Conservation (phyloP, 352 stramenopile species). For the Thraustochytrium sp. region DNA sequence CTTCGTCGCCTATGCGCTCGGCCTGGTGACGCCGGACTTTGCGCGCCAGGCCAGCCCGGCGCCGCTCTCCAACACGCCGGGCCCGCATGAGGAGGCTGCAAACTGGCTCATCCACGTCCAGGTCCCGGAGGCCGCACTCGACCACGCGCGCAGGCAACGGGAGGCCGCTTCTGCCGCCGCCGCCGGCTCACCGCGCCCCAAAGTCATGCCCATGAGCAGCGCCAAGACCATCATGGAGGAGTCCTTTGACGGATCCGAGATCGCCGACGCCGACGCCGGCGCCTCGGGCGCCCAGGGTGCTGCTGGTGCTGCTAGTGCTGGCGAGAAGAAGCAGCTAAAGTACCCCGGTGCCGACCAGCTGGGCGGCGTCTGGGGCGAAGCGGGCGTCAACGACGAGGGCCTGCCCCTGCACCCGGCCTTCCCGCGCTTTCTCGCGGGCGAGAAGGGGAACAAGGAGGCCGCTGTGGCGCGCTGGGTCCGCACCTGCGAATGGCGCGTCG, state of each 20-base stretch:
- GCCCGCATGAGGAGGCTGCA: not conserved
- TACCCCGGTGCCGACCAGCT: not conserved
- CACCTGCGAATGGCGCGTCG: constrained; percentile 42
- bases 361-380: not conserved
- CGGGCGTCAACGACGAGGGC: constrained; percentile 19
- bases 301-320: not conserved
- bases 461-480: constrained; percentile 32
- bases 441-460: constrained; percentile 45
- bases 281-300: not conserved
- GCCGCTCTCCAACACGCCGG: not conserved
- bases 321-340: not conserved
- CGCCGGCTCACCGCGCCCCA: not conserved
- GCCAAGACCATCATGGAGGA: not conserved
- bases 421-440: constrained; percentile 30
- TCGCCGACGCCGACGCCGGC: not conserved
- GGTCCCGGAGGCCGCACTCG: not conserved
- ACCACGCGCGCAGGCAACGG: not conserved
- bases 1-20: not conserved
- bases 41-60: not conserved
- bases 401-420: constrained; percentile 40
- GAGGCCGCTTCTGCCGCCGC: not conserved
- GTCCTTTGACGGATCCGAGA: too few species aligned
- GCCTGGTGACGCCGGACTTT: constrained; percentile 31
- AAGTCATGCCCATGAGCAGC: not conserved
- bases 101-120: constrained; percentile 37